Percentiles rank a stretch among this genome's conserved stretches.
phyloP scores from a whole-genome alignment of 345 rosid species.

The Rhodamnia argentea region DNA sequence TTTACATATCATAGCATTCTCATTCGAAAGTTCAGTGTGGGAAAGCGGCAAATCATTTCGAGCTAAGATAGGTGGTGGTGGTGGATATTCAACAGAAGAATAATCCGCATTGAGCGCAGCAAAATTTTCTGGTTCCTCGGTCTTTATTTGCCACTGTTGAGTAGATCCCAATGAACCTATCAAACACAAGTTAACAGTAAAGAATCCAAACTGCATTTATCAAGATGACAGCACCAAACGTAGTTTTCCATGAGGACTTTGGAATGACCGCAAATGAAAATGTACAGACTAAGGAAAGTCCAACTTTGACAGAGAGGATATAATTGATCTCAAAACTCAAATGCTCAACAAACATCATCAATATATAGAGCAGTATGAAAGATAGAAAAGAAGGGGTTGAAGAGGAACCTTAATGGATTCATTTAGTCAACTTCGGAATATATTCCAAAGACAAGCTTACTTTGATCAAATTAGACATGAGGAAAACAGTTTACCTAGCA shows the following conservation, averaged over 20 bases:
- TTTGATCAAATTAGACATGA: background rate
- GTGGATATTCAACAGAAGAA: background rate
- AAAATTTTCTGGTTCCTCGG: slow-evolving; percentile 15
- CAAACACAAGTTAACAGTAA: background rate
- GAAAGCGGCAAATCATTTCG: slow-evolving; percentile 4
- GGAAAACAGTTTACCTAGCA: background rate
- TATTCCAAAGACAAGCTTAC: background rate
- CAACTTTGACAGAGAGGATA: background rate
- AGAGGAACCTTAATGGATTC: background rate
- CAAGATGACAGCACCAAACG: background rate
- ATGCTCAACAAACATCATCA: background rate
- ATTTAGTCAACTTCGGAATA: background rate
- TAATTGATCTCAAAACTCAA: background rate
- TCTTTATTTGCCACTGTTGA: background rate
- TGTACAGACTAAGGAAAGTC: background rate
- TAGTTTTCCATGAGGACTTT: background rate
- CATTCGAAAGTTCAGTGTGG: slow-evolving; percentile 1
- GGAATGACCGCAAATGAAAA: background rate
- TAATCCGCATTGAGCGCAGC: slow-evolving; percentile 1
- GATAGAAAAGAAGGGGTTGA: background rate
- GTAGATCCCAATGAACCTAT: background rate
- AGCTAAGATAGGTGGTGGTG: background rate
- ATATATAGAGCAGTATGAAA: background rate
- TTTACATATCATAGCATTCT: slow-evolving; percentile 8
- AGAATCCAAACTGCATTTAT: background rate